Conservation (phyloP, 768 basidiomycete species). For the Suillus alpinus region DNA sequence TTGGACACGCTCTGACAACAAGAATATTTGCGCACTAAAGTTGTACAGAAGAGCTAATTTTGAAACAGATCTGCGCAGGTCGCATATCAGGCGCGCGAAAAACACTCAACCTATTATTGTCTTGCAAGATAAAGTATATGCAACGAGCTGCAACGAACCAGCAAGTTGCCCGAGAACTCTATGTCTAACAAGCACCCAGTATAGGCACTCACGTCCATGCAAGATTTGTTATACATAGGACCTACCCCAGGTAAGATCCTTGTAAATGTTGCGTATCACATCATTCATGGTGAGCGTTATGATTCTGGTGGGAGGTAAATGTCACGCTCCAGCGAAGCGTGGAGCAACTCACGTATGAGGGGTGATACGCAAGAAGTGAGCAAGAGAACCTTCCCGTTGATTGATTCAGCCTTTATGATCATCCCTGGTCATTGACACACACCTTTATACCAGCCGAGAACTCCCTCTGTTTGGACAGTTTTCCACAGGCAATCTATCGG, state of each 20-base stretch:
- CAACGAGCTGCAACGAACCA: background rate
- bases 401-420: background rate
- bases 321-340: background rate
- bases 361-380: constrained; percentile 89
- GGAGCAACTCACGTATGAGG: constrained; percentile 75
- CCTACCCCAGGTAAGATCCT: constrained; percentile 26
- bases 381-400: constrained; percentile 68
- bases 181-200: background rate
- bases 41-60: background rate
- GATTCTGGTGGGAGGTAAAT: constrained; percentile 48
- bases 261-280: constrained; percentile 68
- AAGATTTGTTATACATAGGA: background rate
- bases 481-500: constrained; percentile 98
- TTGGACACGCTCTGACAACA: background rate
- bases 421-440: constrained; percentile 7
- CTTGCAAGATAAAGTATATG: background rate
- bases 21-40: background rate
- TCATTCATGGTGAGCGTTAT: constrained; percentile 90
- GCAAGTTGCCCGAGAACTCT: background rate
- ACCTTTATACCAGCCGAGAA: constrained; percentile 97
- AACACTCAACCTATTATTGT: background rate
- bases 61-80: background rate
- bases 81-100: background rate
- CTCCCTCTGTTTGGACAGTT: constrained; percentile 86
- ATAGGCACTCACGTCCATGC: background rate